These are phyloP conservation scores for Corymbia calophylla DNA, from an alignment of 441 rosid species.

Conservation along the genomic window DNA sequence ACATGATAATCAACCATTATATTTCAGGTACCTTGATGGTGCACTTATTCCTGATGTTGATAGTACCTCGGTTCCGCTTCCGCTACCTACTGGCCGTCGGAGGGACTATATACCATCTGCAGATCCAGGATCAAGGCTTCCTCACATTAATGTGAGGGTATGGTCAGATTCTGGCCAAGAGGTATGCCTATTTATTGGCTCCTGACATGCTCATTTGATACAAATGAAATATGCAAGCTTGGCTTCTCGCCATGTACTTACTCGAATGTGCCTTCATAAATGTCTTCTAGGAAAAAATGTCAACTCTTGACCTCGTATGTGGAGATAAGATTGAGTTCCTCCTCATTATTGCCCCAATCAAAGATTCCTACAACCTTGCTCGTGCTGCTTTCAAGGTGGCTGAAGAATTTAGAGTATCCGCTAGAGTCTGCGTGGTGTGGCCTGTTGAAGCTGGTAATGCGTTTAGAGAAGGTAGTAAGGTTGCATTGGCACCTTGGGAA, in stretches of 20 bases:
- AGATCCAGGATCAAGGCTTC: conserved; percentile 83
- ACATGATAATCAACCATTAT: neutral
- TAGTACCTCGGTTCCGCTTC: conserved; percentile 9
- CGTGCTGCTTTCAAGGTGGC: conserved; percentile 35
- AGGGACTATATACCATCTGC: conserved; percentile 82
- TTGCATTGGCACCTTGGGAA: conserved; percentile 47
- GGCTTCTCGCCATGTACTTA: neutral
- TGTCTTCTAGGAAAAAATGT: conserved; percentile 33
- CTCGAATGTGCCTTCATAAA: neutral
- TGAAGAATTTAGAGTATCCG: conserved; percentile 32
- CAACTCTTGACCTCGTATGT: conserved; percentile 66
- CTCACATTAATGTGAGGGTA: conserved; percentile 58
- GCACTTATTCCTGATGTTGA: conserved; percentile 58
- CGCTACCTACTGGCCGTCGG: conserved; percentile 61
- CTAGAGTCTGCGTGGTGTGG: conserved; percentile 47
- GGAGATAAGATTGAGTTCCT: conserved; percentile 72
- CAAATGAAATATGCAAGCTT: neutral
- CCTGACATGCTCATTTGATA: neutral
- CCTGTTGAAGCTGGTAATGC: conserved; percentile 20
- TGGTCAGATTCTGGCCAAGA: conserved; percentile 32
- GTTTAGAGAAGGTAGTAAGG: conserved; percentile 23
- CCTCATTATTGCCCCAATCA: conserved; percentile 60
- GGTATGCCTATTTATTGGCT: conserved; percentile 13
- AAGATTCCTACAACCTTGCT: conserved; percentile 50
- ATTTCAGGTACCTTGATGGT: conserved; percentile 65